Conservation (phyloP, 495 filamentous ascomycete species). For the Penicillium roqueforti region DNA sequence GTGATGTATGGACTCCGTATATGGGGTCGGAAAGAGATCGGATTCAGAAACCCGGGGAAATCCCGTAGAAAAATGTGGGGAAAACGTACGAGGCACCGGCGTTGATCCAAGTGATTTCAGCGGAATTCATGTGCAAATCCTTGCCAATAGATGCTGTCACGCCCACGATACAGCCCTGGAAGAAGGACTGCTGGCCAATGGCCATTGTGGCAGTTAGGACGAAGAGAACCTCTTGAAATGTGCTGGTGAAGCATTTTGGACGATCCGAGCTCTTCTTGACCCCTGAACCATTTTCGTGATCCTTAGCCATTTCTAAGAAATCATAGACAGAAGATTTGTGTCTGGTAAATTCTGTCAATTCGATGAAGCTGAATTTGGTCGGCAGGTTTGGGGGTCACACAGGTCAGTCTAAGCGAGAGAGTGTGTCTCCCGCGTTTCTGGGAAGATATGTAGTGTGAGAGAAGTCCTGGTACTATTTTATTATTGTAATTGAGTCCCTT, state of each 20-base stretch:
- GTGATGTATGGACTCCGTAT: too few species aligned
- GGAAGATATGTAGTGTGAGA: background rate
- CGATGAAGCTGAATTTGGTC: background rate
- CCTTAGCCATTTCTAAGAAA: background rate
- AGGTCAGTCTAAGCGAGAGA: background rate
- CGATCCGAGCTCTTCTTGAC: constrained; percentile 24
- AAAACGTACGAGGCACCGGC: constrained; percentile 53
- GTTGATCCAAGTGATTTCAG: constrained; percentile 69
- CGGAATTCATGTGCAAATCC: constrained; percentile 62
- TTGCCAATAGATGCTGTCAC: constrained; percentile 59
- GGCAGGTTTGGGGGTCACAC: background rate
- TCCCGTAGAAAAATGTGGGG: background rate
- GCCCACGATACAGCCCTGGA: constrained; percentile 55
- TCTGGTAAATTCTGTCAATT: background rate
- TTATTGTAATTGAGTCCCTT: too few species aligned
- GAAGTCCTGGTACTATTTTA: background rate
- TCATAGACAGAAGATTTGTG: background rate
- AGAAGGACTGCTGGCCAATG: constrained; percentile 59
- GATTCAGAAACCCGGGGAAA: background rate
- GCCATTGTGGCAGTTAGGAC: constrained; percentile 65
- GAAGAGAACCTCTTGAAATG: constrained; percentile 61
- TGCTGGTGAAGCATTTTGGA: constrained; percentile 58
- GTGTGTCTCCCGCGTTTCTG: background rate
- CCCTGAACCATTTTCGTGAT: constrained; percentile 14
- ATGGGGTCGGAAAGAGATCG: background rate